Evolutionary conservation across 257 asterid genomes (phyloP).

Genomic region (Solanum virginianum): DNA sequence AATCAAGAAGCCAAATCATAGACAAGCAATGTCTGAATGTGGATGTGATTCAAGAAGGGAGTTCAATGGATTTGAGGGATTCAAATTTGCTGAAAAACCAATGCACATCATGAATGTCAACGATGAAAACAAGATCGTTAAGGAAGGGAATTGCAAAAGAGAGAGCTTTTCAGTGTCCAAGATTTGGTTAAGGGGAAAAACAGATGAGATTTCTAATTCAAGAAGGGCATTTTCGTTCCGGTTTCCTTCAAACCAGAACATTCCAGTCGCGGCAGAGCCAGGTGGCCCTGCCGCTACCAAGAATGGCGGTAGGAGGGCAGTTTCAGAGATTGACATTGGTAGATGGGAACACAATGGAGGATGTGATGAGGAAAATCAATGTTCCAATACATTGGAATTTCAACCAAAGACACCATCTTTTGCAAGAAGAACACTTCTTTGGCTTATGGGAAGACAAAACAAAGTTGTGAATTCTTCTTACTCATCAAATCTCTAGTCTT

Average conservation of each 20-base stretch:
- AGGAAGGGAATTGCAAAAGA: conserved; percentile 23
- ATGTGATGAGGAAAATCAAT: conserved; percentile 38
- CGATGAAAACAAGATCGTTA: conserved; percentile 11
- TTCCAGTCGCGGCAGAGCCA: conserved; percentile 6
- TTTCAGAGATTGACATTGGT: conserved; percentile 38
- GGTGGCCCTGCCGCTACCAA: not conserved
- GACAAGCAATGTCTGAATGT: conserved; percentile 74
- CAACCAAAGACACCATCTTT: conserved; percentile 45
- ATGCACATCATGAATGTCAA: not conserved
- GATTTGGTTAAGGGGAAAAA: conserved; percentile 61
- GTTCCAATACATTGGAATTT: conserved; percentile 55
- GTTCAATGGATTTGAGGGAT: conserved; percentile 50
- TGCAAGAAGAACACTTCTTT: conserved; percentile 64
- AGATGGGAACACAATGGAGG: conserved; percentile 42
- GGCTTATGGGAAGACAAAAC: conserved; percentile 80
- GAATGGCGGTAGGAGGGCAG: conserved; percentile 23
- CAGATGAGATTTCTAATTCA: conserved; percentile 13
- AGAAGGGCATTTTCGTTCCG: conserved; percentile 68
- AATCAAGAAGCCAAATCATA: conserved; percentile 40
- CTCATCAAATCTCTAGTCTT: conserved; percentile 39
- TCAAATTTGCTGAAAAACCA: conserved; percentile 2
- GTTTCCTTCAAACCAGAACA: conserved; percentile 20
- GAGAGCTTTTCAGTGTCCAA: conserved; percentile 74
- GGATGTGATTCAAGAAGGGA: conserved; percentile 68
- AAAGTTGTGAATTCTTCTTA: conserved; percentile 55